A percentile compares a stretch with the other conserved stretches of the same genome.
phyloP scores from a whole-genome alignment of 2,329 filamentous ascomycete genomes.

The Penicillium rolfsii region DNA sequence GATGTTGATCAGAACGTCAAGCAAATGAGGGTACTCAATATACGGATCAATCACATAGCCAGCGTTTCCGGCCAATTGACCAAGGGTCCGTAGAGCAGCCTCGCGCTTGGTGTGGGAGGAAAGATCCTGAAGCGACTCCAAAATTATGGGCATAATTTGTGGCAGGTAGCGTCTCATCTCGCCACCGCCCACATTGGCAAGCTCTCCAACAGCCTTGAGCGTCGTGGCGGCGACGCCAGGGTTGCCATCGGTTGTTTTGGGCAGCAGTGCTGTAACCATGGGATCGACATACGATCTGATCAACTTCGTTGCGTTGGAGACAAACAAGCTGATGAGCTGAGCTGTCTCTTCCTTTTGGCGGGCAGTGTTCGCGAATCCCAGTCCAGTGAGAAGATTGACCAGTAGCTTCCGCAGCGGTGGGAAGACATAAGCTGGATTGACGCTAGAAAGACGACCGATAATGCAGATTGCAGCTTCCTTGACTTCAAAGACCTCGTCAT shows the following conservation, averaged over 20 bases:
- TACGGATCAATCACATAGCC: slow-evolving; percentile 98
- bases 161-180: slow-evolving; percentile 93
- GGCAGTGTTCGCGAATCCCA: slow-evolving; percentile 92
- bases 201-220: slow-evolving; percentile 90
- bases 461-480: slow-evolving; percentile 94
- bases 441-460: slow-evolving; percentile 85
- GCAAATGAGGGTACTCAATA: slow-evolving; percentile 87
- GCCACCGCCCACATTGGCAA: slow-evolving; percentile 90
- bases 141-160: slow-evolving; percentile 89
- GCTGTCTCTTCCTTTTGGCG: slow-evolving; percentile 97
- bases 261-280: slow-evolving; percentile 91
- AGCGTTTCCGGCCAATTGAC: slow-evolving; percentile 91
- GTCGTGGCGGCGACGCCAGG: slow-evolving; percentile 91
- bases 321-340: slow-evolving; percentile 86
- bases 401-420: slow-evolving; percentile 92
- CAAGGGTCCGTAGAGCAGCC: slow-evolving; percentile 85
- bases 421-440: slow-evolving; percentile 97
- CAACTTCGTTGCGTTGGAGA: slow-evolving; percentile 87
- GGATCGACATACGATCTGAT: slow-evolving; percentile 97
- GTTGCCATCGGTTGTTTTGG: slow-evolving; percentile 83
- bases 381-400: slow-evolving; percentile 92
- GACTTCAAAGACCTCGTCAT: slow-evolving; percentile 91
- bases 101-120: slow-evolving; percentile 88
- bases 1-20: slow-evolving; percentile 90
- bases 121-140: slow-evolving; percentile 91